Conservation (phyloP, 345 rosid genomes). For the Eucalyptus regnans region DNA sequence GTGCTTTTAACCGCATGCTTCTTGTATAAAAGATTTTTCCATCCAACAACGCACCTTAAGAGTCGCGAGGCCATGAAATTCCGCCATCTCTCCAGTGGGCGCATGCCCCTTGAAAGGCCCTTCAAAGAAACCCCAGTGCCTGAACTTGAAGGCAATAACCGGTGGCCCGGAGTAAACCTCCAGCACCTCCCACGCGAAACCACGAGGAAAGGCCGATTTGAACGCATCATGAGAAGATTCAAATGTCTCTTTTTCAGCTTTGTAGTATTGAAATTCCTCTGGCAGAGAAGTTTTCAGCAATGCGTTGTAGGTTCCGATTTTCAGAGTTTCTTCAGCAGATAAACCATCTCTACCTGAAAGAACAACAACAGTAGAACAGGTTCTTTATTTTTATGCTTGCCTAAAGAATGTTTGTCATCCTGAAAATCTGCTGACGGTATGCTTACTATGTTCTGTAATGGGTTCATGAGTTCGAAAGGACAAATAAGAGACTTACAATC, state of each 20-base stretch:
- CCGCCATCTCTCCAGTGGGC: constrained; percentile 56
- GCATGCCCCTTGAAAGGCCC: constrained; percentile 74
- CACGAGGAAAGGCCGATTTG: constrained; percentile 61
- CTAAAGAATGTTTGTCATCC: neutral
- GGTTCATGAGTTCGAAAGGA: neutral
- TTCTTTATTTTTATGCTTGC: neutral
- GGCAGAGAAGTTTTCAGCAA: constrained; percentile 60
- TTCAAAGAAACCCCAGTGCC: constrained; percentile 93
- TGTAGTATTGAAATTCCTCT: constrained; percentile 47
- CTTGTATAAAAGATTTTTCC: neutral
- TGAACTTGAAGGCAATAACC: constrained; percentile 59
- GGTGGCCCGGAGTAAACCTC: constrained; percentile 75
- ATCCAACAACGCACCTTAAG: constrained; percentile 35
- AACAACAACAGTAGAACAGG: neutral
- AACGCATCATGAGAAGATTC: constrained; percentile 79
- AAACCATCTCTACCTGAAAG: constrained; percentile 59
- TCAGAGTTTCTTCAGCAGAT: constrained; percentile 56
- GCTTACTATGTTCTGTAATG: neutral
- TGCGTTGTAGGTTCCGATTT: constrained; percentile 67
- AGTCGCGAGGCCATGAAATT: constrained; percentile 54
- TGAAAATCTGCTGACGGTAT: neutral
- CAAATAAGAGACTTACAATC: neutral
- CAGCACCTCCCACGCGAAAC: constrained; percentile 85
- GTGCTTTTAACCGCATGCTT: neutral
- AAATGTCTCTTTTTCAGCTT: constrained; percentile 65